phyloP scores from a whole-genome alignment of 1,139 yeast species.

The Blastobotrys proliferans region DNA sequence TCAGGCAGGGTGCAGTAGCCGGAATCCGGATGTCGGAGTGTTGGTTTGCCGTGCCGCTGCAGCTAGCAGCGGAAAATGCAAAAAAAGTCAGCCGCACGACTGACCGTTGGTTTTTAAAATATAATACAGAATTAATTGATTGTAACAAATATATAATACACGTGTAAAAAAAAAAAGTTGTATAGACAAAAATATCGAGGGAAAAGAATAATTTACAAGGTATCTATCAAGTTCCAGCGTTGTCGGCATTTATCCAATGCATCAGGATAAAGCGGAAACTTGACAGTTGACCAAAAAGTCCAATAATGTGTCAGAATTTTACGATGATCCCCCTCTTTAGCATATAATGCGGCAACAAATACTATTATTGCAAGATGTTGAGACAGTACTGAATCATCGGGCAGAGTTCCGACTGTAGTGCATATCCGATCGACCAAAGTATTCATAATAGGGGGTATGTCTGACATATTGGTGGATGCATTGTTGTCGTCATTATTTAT shows the following conservation, averaged over 20 bases:
- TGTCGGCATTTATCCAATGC: slow-evolving; percentile 19
- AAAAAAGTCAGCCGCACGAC: no score
- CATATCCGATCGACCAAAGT: slow-evolving; percentile 19
- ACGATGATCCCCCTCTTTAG: slow-evolving; percentile 16
- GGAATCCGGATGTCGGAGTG: no score
- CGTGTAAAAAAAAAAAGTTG: neutral
- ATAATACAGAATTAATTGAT: no score
- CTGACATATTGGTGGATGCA: no score
- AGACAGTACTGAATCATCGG: slow-evolving; percentile 18
- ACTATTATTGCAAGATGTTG: slow-evolving; percentile 22
- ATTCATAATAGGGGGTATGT: slow-evolving; percentile 6
- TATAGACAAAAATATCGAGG: neutral
- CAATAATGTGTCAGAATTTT: slow-evolving; percentile 19
- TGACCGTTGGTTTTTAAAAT: no score
- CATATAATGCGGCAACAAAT: slow-evolving; percentile 19
- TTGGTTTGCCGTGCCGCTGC: no score
- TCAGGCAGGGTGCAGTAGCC: no score
- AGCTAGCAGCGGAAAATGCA: no score
- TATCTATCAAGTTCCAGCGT: slow-evolving; percentile 11
- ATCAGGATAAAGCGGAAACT: slow-evolving; percentile 22
- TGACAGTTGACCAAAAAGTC: slow-evolving; percentile 20
- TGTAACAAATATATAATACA: no score
- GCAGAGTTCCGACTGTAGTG: slow-evolving; percentile 14
- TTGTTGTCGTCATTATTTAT: no score
- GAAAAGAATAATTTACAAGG: neutral